Evolutionary conservation across 108 stramenopile species (phyloP), one percentile per base, ranked within the genome.

Genomic region (Conticribra weissflogii): DNA sequence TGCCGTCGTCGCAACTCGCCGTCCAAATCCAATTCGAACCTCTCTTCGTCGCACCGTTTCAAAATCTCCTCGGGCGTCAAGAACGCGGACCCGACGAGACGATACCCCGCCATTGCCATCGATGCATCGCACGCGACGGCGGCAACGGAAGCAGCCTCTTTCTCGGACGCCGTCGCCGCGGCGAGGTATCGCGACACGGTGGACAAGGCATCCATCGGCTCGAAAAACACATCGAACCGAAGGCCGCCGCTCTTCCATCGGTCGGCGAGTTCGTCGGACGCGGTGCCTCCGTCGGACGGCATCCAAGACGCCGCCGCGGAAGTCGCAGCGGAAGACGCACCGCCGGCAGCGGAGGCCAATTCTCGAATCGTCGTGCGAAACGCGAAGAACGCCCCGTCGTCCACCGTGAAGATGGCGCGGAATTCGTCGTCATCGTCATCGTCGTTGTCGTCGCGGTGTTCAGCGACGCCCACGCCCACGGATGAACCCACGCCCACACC

Each of bases 1-100:
- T 66, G 48, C 18, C 44, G 29, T 45, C 27, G 47, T 70, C 76
- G 49, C 58, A 76, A 58, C 52, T 76, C 71, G 62, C 83, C 79
- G 25, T 74, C 55, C 52, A 87, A 41, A 18, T 69, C 34, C 14
- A 85, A 57, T 68, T 89, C 88, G 44, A 89, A 79, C 18, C 86
- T 66, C 16, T 82, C 56, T 48, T 73, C 83, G 51, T 83, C 59
- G 60, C 88, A 89, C 3, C 59, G 80, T n/a, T 66, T 60, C 27
- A 89, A 47, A 55, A 89, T 75, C 3, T 78, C 59, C 9, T 50
- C 21, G 3, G 78, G 64, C 18, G 83, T 71, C 2, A 89, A 45
- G 18, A 71, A 58, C 0, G 84, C 78, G 21, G 74, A 73, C 9
- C 86, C 88, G 17, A 89, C 53, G 8, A 78, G 54, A 17, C 65